These are phyloP conservation scores for Xylaria telfairii DNA, from an alignment of 495 filamentous ascomycete species.

Conservation along the genomic window DNA sequence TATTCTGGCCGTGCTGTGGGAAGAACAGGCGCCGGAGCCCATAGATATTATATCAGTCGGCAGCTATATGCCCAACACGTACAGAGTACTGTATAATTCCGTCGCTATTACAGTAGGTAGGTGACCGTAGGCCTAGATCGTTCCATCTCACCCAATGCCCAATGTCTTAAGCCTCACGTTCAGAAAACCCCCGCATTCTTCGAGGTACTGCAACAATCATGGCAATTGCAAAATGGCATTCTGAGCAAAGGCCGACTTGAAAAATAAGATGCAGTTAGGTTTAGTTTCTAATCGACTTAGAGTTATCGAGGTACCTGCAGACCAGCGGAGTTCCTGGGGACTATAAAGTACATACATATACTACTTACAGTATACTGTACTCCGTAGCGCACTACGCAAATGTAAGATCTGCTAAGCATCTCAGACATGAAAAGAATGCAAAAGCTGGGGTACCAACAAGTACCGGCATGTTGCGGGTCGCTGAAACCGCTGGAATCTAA, in stretches of 20 bases:
- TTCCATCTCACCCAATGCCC: not conserved
- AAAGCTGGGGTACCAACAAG: too few relatives aligned
- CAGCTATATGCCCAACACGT: not conserved
- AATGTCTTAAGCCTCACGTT: not conserved
- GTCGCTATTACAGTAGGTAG: not conserved
- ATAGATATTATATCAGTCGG: not conserved
- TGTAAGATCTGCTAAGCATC: not conserved
- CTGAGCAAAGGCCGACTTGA: not conserved
- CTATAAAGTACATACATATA: not conserved
- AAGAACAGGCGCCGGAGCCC: not conserved
- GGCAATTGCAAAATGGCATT: constrained; percentile 7
- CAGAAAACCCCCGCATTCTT: not conserved
- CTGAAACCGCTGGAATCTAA: not conserved
- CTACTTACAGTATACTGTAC: too few relatives aligned
- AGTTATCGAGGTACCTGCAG: not conserved
- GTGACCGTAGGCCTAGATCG: not conserved
- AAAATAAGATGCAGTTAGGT: constrained; percentile 3
- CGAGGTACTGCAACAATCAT: not conserved
- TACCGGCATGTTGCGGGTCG: constrained; percentile 1
- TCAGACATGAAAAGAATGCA: not conserved
- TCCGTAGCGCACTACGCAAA: too few relatives aligned
- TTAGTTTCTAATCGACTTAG: not conserved
- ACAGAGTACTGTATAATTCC: too few relatives aligned
- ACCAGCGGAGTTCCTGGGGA: not conserved
- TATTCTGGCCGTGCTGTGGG: not conserved